Evolutionary conservation across 345 rosid genomes (phyloP).

Genomic region (Corymbia maculata): DNA sequence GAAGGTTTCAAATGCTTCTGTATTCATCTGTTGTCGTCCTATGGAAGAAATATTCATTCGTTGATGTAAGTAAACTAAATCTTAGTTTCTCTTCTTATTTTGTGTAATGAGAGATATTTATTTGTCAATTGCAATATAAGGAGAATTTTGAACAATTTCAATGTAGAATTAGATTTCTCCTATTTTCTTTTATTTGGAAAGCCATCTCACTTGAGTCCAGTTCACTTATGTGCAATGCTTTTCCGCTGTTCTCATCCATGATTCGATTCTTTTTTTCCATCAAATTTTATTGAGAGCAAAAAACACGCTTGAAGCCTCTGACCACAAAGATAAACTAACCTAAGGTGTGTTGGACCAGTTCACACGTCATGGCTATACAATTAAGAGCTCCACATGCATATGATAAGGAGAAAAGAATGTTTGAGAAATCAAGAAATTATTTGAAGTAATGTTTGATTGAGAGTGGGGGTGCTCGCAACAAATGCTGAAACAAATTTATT

Average conservation of each 20-base stretch:
- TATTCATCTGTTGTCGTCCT: too few species aligned
- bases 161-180: too few species aligned
- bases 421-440: background rate
- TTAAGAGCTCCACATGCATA: background rate
- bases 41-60: too few species aligned
- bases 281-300: background rate
- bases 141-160: too few species aligned
- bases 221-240: background rate
- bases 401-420: background rate
- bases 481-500: background rate
- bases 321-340: background rate
- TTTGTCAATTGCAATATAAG: too few species aligned
- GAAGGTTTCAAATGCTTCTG: too few species aligned
- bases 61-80: too few species aligned
- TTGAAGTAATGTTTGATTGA: background rate
- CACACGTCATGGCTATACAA: background rate
- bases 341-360: background rate
- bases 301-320: background rate
- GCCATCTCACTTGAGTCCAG: background rate
- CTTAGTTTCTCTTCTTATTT: too few species aligned
- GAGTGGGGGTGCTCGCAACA: background rate
- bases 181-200: background rate
- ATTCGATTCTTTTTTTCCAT: background rate
- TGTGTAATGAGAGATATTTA: too few species aligned
- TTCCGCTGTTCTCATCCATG: background rate